Evolutionary conservation across 805 yeast genomes (phyloP), one percentile per base, ranked within the genome.

Genomic region (Candida loeiensis): DNA sequence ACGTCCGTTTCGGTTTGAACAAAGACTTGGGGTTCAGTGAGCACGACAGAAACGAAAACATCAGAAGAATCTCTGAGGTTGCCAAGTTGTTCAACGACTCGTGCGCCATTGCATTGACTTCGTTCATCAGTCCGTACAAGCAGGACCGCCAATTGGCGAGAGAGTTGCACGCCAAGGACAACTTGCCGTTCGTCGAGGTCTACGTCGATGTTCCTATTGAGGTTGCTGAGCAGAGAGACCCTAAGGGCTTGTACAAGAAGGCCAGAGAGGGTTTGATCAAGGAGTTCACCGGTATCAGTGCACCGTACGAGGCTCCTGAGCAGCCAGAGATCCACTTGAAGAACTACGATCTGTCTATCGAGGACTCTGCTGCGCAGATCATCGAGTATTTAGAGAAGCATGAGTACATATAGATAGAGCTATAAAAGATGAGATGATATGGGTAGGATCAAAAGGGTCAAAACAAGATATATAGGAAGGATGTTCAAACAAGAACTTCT

Each of bases 171-270:
- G 79, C 76, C 47, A 79, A 79, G 45, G 78, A 82, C 48, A 75
- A 75, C 30, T 69, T 91, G 46, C 91, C 95, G 39, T 90, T 90
- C 55, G 77, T 90, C 40, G 98, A 90, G 69, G 95, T 91, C 6
- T 89, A 69, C 51, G 91, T 90, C 26, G 96, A 90, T 61, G 97
- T 89, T 33, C 97, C 98, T 25, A 73, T 91, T 37, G 89, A 83
- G 55, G 88, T 91, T 46, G 98, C 97, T 37, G 98, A 91, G 72
- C 77, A 87, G 64, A 86, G 98, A 69, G 98, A 91, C 64, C 98
- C 98, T 48, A 91, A 91, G 71, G 98, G 98, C 9, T 71, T 91
- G 50, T 91, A 91, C 73, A 89, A 89, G 67, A 91, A 91, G 75
- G 98, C 98, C 13, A 80, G 97, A 63, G 93, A 89, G 56, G 98